Percentiles rank a stretch among this genome's conserved stretches.
phyloP scores from a whole-genome alignment of 2,329 filamentous ascomycete species.

The Calycina herbarum region DNA sequence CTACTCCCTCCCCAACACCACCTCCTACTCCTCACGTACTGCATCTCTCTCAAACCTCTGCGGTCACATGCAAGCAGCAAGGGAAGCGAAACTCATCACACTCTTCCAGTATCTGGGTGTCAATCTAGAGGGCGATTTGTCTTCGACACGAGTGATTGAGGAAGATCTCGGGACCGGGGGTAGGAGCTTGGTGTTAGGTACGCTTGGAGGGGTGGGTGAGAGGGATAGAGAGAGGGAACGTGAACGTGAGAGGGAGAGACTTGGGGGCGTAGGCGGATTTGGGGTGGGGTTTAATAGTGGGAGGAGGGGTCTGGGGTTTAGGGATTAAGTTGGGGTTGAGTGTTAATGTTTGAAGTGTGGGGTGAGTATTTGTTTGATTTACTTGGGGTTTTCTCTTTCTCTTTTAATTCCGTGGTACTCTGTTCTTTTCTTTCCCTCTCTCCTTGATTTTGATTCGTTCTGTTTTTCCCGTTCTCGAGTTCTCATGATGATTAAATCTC shows the following conservation, averaged over 20 bases:
- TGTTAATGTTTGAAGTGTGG: neutral
- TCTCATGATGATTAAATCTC: too few relatives aligned
- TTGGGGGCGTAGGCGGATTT: neutral
- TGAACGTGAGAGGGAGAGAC: neutral
- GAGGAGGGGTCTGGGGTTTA: neutral
- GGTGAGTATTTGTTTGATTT: neutral
- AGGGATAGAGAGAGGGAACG: neutral
- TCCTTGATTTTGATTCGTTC: too few relatives aligned
- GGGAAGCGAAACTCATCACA: slow-evolving; percentile 7
- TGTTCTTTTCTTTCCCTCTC: too few relatives aligned
- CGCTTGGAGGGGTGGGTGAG: neutral
- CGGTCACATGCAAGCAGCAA: neutral
- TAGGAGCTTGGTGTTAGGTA: neutral
- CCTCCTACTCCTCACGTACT: neutral
- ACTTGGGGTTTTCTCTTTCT: too few relatives aligned
- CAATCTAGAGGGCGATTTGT: neutral
- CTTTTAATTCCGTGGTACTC: too few relatives aligned
- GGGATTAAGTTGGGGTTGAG: neutral
- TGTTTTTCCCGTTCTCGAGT: too few relatives aligned
- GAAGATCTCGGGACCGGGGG: neutral
- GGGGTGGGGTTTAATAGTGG: neutral
- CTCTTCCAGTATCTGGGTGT: slow-evolving; percentile 12
- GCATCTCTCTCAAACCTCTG: neutral
- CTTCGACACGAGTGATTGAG: neutral
- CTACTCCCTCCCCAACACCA: slow-evolving; percentile 9